Base-by-base conservation (phyloP, 208 protist genomes). In the Acanthamoeba sp. region DNA sequence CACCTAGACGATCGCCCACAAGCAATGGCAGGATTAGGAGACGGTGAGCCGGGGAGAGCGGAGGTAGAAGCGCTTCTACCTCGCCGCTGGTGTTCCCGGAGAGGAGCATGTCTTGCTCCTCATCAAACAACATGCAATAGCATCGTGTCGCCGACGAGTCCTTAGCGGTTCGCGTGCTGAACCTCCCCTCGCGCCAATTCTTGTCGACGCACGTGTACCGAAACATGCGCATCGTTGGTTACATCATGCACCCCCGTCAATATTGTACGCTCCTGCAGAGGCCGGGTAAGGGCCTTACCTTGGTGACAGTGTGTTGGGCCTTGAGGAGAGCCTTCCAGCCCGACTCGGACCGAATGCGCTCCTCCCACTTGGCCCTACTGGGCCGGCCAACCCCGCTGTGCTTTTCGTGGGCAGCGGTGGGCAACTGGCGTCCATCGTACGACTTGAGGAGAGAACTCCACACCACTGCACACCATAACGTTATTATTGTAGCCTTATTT, bases 291-390 rank as follows among this genome's bases (percentile, higher is more conserved):
- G 4, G 38, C 2, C 71, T 2, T n/a, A 82, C 71, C 71, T 82
- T 40, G 18, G 71, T 27, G 20, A 48, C 71, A 16, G n/a, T n/a
- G 71, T 82, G 71, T 22, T 34, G 71, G n/a, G 71, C 71, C 71
- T 82, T 82, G 71, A 82, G 71, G 1, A 82, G 71, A 20, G n/a
- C 71, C 71, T 82, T 82, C 71, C 71, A 82, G 40, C 71, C 71
- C 20, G 71, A 82, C 71, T 82, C 24, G 38, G 36, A 18, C n/a
- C 71, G 38, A 12, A 82, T 34, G 71, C 32, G 71, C 38, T 82
- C 40, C 36, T 82, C 71, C 71, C 71, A 82, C 71, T 82, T 82
- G 34, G 62, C 32, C 16, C 22, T 5, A 29, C 16, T 29, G n/a
- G 36, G 71, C 36, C 38, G 22, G n/a, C 10, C n/a, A 29, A 9